Base-by-base conservation (phyloP, 2,329 filamentous ascomycete genomes). In the Calonectria henricotiae region DNA sequence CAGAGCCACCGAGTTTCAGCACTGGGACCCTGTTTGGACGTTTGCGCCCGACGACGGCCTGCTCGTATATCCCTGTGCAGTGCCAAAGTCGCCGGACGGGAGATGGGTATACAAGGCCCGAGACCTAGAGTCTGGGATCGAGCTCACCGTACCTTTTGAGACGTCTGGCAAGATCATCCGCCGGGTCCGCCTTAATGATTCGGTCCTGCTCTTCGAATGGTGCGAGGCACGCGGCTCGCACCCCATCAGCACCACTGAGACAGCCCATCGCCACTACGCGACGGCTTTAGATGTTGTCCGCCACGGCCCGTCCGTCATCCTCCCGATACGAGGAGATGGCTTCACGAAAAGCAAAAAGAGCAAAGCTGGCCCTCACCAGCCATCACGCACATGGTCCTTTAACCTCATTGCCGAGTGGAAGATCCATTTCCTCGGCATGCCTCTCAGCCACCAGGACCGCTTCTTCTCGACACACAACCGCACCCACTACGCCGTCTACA, bases 381-480 rank as follows among this genome's bases (percentile, higher is more conserved):
- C 51, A 17, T 1, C 20, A 23, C 55, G 47, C 15, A 89, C 86
- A 86, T 76, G 61, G 49, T 60, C 74, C 3, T 80, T 89, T 62
- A 79, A 78, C 1, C 87, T 88, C 65, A 87, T 89, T 62, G 88
- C 85, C 51, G 89, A 91, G 77, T 92, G 88, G 87, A 88, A 88
- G 75, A 87, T 68, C 15, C 61, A 64, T 25, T 47, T 51, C 35
- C 61, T 61, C 27, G 67, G 67, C 35, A 35, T 65, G 60, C 85
- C 88, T 1, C 76, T 90, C 7, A 87, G 86, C 74, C 81, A 84
- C n/a, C 81, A 84, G 44, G 88, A 90, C 76, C 86, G 89, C n/a
- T 90, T 91, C 83, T 90, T 89, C 79, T 91, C 89, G 11, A 81
- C 87, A 1, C 90, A 92, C 77, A 91, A 84, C 58, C 76, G 83